Conservation (phyloP, 805 yeast genomes). For the Candida sphagnicola region DNA sequence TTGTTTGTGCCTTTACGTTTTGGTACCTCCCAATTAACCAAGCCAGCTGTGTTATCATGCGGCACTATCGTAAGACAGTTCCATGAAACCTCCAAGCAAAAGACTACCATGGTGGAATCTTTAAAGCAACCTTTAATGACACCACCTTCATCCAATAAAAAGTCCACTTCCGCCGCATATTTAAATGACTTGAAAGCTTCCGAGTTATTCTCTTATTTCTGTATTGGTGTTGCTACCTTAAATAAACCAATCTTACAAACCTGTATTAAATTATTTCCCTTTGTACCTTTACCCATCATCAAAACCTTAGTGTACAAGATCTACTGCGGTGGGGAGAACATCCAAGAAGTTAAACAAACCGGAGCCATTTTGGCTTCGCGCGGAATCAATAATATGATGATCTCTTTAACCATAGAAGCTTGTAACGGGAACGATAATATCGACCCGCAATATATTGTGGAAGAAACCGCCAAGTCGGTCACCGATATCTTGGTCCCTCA, state of each 20-base stretch:
- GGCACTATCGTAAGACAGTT: background rate
- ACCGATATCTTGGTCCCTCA: slow-evolving; percentile 67
- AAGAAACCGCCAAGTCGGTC: slow-evolving; percentile 64
- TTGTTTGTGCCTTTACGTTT: background rate
- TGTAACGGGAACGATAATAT: slow-evolving; percentile 72
- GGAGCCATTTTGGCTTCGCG: slow-evolving; percentile 64
- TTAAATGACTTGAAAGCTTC: slow-evolving; percentile 49
- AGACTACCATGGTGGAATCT: background rate
- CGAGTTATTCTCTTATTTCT: slow-evolving; percentile 60
- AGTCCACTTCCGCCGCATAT: slow-evolving; percentile 24
- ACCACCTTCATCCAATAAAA: background rate
- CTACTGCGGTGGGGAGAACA: slow-evolving; percentile 87
- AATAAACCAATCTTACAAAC: slow-evolving; percentile 58
- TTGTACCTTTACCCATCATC: slow-evolving; percentile 66
- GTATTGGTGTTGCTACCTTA: slow-evolving; percentile 67
- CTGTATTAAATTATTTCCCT: slow-evolving; percentile 66
- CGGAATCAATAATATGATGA: slow-evolving; percentile 91
- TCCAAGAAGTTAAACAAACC: slow-evolving; percentile 64
- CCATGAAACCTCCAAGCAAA: background rate
- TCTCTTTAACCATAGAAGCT: slow-evolving; percentile 90
- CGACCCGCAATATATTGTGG: slow-evolving; percentile 55
- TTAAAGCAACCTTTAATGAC: background rate
- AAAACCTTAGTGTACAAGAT: slow-evolving; percentile 73
- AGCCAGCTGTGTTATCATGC: background rate
- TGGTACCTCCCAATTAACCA: background rate